phyloP scores from a whole-genome alignment of 2,329 filamentous ascomycete genomes.

The Graphiopsis chlorocephala region DNA sequence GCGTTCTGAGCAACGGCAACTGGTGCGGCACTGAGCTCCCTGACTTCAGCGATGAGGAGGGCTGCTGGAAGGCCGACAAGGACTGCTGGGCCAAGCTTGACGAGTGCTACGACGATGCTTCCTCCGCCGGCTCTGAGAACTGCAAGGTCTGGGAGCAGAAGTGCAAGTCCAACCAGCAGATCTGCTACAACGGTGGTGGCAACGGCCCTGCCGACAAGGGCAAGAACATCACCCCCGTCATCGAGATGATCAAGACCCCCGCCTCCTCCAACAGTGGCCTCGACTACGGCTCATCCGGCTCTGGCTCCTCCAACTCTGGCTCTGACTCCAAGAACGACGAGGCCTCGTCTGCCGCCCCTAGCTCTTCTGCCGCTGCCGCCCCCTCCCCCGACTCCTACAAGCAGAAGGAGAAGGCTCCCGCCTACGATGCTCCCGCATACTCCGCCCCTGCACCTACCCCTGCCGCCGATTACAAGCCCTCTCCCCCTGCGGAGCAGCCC shows the following conservation, averaged over 20 bases:
- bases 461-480: background rate
- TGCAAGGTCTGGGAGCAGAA: slow-evolving; percentile 64
- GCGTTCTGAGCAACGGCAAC: slow-evolving; percentile 66
- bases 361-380: slow-evolving; percentile 10
- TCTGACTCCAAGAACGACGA: slow-evolving; percentile 4
- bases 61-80: slow-evolving; percentile 23
- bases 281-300: background rate
- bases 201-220: slow-evolving; percentile 50
- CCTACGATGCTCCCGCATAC: background rate
- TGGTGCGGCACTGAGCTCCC: slow-evolving; percentile 66
- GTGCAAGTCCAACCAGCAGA: slow-evolving; percentile 50
- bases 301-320: background rate
- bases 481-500: slow-evolving; percentile 3
- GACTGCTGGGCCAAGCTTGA: slow-evolving; percentile 56
- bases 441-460: slow-evolving; percentile 6
- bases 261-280: slow-evolving; percentile 6
- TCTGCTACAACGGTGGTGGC: slow-evolving; percentile 39
- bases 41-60: slow-evolving; percentile 49
- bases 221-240: slow-evolving; percentile 35
- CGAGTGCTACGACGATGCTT: slow-evolving; percentile 60
- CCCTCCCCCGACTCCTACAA: slow-evolving; percentile 10
- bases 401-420: slow-evolving; percentile 3
- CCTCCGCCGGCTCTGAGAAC: slow-evolving; percentile 52
- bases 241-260: slow-evolving; percentile 11
- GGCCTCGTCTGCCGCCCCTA: background rate